phyloP scores from a whole-genome alignment of 352 stramenopile genomes.

The Elongisporangium anandrum region DNA sequence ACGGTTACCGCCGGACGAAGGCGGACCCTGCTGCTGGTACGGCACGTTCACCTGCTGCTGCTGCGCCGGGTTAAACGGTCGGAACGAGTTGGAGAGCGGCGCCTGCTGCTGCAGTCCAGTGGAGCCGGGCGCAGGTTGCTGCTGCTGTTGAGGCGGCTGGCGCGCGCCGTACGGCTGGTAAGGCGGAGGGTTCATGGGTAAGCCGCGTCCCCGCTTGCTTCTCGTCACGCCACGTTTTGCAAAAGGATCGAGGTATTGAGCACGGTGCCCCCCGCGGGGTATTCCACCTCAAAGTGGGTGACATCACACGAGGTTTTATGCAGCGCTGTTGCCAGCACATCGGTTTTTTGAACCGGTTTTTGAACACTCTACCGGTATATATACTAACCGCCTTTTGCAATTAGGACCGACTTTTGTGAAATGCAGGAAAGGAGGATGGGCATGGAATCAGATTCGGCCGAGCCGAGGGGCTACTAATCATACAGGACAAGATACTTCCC shows the following conservation, averaged over 20 bases:
- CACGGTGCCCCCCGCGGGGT: neutral
- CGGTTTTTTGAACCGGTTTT: neutral
- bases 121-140: slow-evolving; percentile 13
- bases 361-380: neutral
- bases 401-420: neutral
- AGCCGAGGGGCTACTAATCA: neutral
- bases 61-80: slow-evolving; percentile 58
- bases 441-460: neutral
- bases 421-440: neutral
- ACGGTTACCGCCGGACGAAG: slow-evolving; percentile 15
- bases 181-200: slow-evolving; percentile 23
- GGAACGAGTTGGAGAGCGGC: slow-evolving; percentile 38
- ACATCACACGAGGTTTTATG: neutral
- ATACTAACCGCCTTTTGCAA: neutral
- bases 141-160: slow-evolving; percentile 17
- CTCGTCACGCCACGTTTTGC: neutral
- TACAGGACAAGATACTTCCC: neutral
- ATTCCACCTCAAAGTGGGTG: neutral
- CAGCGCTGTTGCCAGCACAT: neutral
- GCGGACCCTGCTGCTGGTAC: slow-evolving; percentile 9
- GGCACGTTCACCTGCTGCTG: slow-evolving; percentile 30
- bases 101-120: slow-evolving; percentile 17
- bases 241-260: neutral
- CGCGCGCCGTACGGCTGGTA: slow-evolving; percentile 52
- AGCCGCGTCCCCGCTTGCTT: slow-evolving; percentile 1